Percentiles rank a stretch among this genome's conserved stretches.
Conservation (phyloP, 2,329 filamentous ascomycete genomes). For the Sarocladium oryzae region DNA sequence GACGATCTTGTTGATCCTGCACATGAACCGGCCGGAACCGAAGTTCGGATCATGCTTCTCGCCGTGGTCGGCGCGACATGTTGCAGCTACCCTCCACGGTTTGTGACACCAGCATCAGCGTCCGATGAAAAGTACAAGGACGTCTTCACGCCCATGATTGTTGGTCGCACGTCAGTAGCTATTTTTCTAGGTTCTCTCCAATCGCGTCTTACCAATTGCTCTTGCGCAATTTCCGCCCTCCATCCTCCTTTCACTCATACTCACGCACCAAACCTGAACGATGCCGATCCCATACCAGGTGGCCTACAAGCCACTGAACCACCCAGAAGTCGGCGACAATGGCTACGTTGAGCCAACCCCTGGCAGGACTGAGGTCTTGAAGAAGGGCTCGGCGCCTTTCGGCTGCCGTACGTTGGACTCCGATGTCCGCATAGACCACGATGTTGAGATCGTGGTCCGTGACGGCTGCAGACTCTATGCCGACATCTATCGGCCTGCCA, state of each 20-base stretch:
- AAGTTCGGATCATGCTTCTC: not conserved
- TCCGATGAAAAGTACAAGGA: not conserved
- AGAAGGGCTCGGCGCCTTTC: not conserved
- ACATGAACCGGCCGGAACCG: too few species aligned
- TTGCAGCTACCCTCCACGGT: not conserved
- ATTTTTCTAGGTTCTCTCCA: not conserved
- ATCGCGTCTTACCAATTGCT: too few species aligned
- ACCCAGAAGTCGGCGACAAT: not conserved
- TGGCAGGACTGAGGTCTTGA: not conserved
- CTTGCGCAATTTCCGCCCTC: not conserved
- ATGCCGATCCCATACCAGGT: not conserved
- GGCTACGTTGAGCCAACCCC: not conserved
- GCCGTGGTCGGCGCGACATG: too few species aligned
- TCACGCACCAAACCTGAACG: not conserved
- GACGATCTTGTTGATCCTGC: too few species aligned
- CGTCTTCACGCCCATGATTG: not conserved
- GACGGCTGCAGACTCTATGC: not conserved
- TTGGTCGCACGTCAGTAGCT: too few species aligned
- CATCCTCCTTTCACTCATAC: not conserved
- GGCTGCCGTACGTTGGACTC: not conserved
- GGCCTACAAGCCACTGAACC: slow-evolving; percentile 1
- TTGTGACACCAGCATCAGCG: not conserved
- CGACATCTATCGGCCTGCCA: not conserved
- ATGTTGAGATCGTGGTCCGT: not conserved
- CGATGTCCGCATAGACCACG: not conserved